phyloP scores from a whole-genome alignment of 495 filamentous ascomycete genomes.

The Penicillium waksmanii region DNA sequence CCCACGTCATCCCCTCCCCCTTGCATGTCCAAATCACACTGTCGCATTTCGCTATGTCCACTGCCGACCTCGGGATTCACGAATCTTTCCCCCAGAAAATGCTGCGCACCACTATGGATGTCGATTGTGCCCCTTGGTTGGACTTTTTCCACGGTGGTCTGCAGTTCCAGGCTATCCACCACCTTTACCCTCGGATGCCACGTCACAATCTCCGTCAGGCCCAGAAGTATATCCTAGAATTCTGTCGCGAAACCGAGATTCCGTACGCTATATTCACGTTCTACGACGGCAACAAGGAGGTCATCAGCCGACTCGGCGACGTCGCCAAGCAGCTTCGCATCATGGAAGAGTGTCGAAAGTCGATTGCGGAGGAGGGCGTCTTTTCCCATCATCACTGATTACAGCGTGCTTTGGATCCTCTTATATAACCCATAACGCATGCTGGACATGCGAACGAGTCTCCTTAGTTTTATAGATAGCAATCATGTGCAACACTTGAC shows the following conservation, averaged over 20 bases:
- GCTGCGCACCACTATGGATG: conserved; percentile 97
- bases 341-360: conserved; percentile 81
- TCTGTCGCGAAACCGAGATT: conserved; percentile 88
- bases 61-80: conserved; percentile 79
- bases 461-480: conserved; percentile 8
- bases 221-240: conserved; percentile 83
- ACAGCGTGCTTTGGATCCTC: neutral
- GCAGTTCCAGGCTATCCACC: conserved; percentile 96
- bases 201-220: conserved; percentile 86
- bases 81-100: conserved; percentile 97
- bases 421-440: conserved; percentile 1
- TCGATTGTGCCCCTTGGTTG: conserved; percentile 93
- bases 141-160: conserved; percentile 96
- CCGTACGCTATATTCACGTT: conserved; percentile 96
- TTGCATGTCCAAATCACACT: conserved; percentile 96
- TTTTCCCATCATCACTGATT: conserved; percentile 35
- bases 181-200: conserved; percentile 92
- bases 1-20: conserved; percentile 84
- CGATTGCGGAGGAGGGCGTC: conserved; percentile 48
- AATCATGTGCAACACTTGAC: conserved; percentile 3
- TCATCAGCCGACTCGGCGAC: conserved; percentile 82
- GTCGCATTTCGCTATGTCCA: conserved; percentile 97
- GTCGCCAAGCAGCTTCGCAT: conserved; percentile 87
- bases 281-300: conserved; percentile 86
- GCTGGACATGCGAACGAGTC: conserved; percentile 18